Percentiles rank a stretch among this genome's conserved stretches.
Conservation (phyloP, 768 basidiomycete species). For the Tricholomella constricta region DNA sequence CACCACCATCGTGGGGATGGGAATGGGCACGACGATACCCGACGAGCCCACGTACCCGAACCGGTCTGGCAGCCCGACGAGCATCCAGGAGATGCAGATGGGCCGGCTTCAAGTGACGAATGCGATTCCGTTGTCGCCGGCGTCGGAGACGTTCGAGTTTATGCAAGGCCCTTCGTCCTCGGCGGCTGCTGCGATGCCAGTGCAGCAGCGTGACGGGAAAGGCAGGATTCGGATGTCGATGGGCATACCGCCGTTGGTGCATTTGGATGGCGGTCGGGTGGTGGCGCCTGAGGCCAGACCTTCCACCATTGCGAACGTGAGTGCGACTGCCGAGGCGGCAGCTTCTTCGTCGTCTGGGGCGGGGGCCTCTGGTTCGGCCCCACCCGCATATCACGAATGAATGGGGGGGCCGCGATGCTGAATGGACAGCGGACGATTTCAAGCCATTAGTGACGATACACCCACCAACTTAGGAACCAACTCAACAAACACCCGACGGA, state of each 20-base stretch:
- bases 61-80: conserved; percentile 45
- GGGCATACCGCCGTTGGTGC: conserved; percentile 37
- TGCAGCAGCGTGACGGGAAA: conserved; percentile 15
- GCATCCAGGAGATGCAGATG: conserved; percentile 39
- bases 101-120: conserved; percentile 41
- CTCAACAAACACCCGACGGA: neutral
- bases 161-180: conserved; percentile 13
- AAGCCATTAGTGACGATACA: neutral
- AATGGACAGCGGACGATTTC: neutral
- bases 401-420: neutral
- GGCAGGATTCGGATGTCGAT: conserved; percentile 25
- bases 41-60: conserved; percentile 18
- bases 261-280: conserved; percentile 41
- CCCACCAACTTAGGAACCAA: neutral
- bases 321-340: neutral
- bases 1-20: conserved; percentile 14
- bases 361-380: conserved; percentile 3
- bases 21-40: neutral
- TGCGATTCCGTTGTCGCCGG: conserved; percentile 17
- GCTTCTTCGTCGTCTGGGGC: conserved; percentile 1
- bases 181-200: conserved; percentile 14
- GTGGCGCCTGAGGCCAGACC: no score
- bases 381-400: conserved; percentile 19
- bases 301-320: no score
- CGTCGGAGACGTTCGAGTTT: conserved; percentile 7